These are phyloP conservation scores for Quercus suber DNA, from an alignment of 306 rosid species.

Conservation along the genomic window DNA sequence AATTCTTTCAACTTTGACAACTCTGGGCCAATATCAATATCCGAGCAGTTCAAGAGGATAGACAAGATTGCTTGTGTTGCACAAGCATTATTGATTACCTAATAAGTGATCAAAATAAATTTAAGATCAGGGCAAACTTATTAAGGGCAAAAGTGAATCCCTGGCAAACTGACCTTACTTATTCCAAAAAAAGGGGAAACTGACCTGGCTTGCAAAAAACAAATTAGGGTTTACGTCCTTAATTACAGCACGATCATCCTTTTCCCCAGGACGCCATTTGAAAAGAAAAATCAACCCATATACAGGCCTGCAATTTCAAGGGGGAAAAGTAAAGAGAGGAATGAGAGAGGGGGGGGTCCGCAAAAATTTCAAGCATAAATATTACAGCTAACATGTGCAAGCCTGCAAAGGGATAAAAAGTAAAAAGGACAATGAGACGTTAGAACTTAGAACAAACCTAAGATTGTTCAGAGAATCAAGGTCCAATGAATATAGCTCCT, in stretches of 20 bases:
- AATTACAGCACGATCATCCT: constrained; percentile 79
- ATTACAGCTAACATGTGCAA: constrained; percentile 1
- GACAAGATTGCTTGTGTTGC: constrained; percentile 99
- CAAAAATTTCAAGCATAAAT: constrained; percentile 12
- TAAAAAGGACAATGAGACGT: constrained; percentile 15
- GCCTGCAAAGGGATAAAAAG: constrained; percentile 5
- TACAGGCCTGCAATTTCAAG: constrained; percentile 69
- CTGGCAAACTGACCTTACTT: constrained; percentile 47
- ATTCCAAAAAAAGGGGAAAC: constrained; percentile 9
- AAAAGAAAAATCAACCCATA: constrained; percentile 95
- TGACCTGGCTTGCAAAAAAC: constrained; percentile 95
- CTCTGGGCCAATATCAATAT: constrained; percentile 87
- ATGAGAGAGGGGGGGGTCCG: not conserved
- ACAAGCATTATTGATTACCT: constrained; percentile 98
- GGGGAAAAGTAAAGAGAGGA: not conserved
- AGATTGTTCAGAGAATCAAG: constrained; percentile 73
- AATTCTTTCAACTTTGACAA: constrained; percentile 79
- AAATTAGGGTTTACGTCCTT: constrained; percentile 95
- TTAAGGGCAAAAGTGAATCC: not conserved
- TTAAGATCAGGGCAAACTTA: constrained; percentile 12
- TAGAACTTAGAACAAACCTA: constrained; percentile 49
- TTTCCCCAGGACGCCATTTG: constrained; percentile 99
- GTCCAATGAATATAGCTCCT: constrained; percentile 90
- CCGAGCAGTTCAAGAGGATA: constrained; percentile 86
- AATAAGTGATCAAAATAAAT: not conserved